Base-by-base conservation (phyloP, 805 yeast species). In the Wickerhamomyces hampshirensis region DNA sequence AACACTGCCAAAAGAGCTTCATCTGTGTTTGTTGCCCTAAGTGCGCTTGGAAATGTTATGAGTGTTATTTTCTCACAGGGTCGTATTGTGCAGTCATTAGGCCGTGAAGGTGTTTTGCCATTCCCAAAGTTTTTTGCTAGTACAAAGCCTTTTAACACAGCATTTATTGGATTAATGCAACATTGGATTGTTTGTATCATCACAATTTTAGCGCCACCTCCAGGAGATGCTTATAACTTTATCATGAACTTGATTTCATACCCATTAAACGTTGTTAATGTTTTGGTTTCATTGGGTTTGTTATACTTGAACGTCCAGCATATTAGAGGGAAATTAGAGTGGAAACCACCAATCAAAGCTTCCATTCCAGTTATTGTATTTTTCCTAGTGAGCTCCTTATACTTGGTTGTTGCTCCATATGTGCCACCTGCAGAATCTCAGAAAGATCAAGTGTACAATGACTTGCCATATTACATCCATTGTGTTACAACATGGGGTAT, bases 191-290 rank as follows among this genome's bases (percentile, higher is more conserved):
- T 84, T 13, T 83, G 89, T 63, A 60, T 81, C 28, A 67, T 85
- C 35, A 78, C 87, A 33, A 75, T 86, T 42, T 53, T 84, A 31
- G 93, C 91, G 4, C 85, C 86, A 28, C 91, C 93, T 14, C 84
- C 89, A 18, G 94, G 93, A 39, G 94, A 84, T 55, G 94, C 94
- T 32, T 85, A 84, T 65, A 81, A 83, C 59, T 82, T 86, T 56
- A 76, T 85, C 47, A 58, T 83, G 59, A 84, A 86, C 60, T 68
- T 86, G 65, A 80, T 84, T 49, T 78, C 91, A 2, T 85, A 85
- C 58, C 91, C 95, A 33, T 72, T 80, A 63, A 81, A 85, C 53
- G 80, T 85, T 34, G 81, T 85, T 51, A 81, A 84, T 57, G 64
- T 79, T 21, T 66, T 68, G 30, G 77, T 85, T 27, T 78, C 83